These are phyloP conservation scores for Fusarium sp. DNA, from an alignment of 2,329 filamentous ascomycete genomes.

Conservation along the genomic window DNA sequence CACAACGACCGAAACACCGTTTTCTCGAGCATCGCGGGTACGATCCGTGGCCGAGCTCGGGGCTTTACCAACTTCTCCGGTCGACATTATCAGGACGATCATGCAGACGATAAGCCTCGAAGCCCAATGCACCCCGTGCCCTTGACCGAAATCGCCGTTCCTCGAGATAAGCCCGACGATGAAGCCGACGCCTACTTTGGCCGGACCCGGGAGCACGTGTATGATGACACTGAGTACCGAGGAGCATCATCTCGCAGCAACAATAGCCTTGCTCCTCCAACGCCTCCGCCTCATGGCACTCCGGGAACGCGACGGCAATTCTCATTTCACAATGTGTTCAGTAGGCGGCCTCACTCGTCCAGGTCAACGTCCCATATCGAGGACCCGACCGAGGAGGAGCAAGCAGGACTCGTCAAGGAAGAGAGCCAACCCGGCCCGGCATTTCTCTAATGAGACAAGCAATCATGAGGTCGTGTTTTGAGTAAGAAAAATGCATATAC, in stretches of 20 bases:
- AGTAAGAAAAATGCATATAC: constrained; percentile 37
- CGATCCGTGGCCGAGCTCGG: constrained; percentile 58
- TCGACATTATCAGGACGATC: constrained; percentile 54
- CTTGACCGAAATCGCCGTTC: constrained; percentile 72
- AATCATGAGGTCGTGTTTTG: constrained; percentile 12
- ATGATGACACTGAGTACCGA: constrained; percentile 65
- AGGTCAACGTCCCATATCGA: constrained; percentile 41
- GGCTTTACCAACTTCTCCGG: constrained; percentile 54
- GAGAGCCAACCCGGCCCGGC: constrained; percentile 30
- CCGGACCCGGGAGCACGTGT: constrained; percentile 62
- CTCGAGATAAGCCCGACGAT: constrained; percentile 61
- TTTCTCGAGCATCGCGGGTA: constrained; percentile 71
- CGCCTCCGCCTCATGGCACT: constrained; percentile 74
- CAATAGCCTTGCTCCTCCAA: constrained; percentile 68
- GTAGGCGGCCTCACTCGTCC: constrained; percentile 53
- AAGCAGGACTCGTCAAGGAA: constrained; percentile 85
- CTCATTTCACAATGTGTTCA: constrained; percentile 91
- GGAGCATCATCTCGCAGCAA: constrained; percentile 63
- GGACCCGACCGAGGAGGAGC: constrained; percentile 83
- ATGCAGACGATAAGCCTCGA: constrained; percentile 60
- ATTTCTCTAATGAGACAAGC: constrained; percentile 35
- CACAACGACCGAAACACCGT: constrained; percentile 65
- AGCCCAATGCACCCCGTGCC: constrained; percentile 75
- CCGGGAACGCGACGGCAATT: constrained; percentile 83
- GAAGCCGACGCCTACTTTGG: constrained; percentile 61